Percentiles rank a stretch among this genome's conserved stretches.
Evolutionary conservation across 2,329 filamentous ascomycete species (phyloP).

Genomic region (Ambrosiella xylebori): DNA sequence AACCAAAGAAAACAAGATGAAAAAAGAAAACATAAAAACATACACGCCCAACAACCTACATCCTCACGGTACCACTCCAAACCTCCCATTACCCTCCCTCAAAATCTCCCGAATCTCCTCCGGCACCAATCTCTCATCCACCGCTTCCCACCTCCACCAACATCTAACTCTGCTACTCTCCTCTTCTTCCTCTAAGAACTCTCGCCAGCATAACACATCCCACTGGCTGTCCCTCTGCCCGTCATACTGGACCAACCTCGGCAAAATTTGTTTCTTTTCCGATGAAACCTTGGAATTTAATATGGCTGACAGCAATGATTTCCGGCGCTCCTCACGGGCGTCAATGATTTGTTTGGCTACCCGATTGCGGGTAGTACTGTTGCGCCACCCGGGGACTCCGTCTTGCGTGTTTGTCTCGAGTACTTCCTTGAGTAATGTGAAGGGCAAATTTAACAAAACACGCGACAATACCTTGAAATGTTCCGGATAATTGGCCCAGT

Average conservation of each 20-base stretch:
- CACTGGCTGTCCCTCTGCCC: slow-evolving; percentile 26
- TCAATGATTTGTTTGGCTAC: slow-evolving; percentile 33
- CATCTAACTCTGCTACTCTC: slow-evolving; percentile 2
- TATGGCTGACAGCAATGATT: slow-evolving; percentile 28
- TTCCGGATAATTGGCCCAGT: slow-evolving; percentile 16
- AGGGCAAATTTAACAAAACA: slow-evolving; percentile 53
- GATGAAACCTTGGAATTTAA: slow-evolving; percentile 20
- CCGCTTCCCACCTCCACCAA: background rate
- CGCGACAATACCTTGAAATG: slow-evolving; percentile 41
- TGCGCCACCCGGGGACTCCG: slow-evolving; percentile 32
- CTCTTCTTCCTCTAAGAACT: slow-evolving; percentile 20
- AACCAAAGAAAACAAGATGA: background rate
- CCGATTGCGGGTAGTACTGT: slow-evolving; percentile 28
- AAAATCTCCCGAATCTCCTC: background rate
- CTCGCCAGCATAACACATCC: slow-evolving; percentile 33
- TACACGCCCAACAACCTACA: slow-evolving; percentile 2
- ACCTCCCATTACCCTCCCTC: background rate
- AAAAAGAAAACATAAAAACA: slow-evolving; percentile 3
- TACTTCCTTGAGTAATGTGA: slow-evolving; percentile 45
- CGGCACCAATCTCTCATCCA: slow-evolving; percentile 1
- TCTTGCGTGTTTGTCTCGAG: slow-evolving; percentile 40
- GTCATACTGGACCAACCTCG: slow-evolving; percentile 22
- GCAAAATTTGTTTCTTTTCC: slow-evolving; percentile 21
- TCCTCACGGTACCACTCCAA: slow-evolving; percentile 2
- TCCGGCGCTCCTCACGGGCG: slow-evolving; percentile 40